phyloP scores from a whole-genome alignment of 1,284 basidiomycete species.

The Cryptococcus sp. region DNA sequence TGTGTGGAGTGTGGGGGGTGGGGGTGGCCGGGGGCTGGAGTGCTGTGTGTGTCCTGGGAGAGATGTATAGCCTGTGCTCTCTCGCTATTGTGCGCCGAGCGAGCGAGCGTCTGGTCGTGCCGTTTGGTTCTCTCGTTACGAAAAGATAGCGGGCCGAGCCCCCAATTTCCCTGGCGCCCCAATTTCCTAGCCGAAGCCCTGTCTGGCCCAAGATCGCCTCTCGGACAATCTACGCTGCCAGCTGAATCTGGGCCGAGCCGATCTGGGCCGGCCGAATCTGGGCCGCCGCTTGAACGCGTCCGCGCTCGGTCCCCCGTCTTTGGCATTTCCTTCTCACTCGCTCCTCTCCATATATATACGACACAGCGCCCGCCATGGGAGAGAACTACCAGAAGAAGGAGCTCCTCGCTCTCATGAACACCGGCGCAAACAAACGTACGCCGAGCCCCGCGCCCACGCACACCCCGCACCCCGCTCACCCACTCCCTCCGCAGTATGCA shows the following conservation, averaged over 20 bases:
- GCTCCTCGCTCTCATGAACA: slow-evolving; percentile 66
- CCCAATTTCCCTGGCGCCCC: too few species aligned
- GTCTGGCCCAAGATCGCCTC: too few species aligned
- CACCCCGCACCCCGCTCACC: neutral
- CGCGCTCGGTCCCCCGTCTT: too few species aligned
- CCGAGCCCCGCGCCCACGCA: neutral
- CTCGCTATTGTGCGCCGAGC: too few species aligned
- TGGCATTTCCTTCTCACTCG: neutral
- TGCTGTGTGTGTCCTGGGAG: neutral
- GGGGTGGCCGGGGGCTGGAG: too few species aligned
- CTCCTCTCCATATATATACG: neutral
- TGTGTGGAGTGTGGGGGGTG: neutral
- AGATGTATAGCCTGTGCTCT: too few species aligned
- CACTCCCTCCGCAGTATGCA: slow-evolving; percentile 55
- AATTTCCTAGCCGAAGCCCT: too few species aligned
- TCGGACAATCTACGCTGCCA: too few species aligned
- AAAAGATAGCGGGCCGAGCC: too few species aligned
- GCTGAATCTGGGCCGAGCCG: too few species aligned
- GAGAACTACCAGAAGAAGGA: slow-evolving; percentile 62
- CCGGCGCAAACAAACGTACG: slow-evolving; percentile 65
- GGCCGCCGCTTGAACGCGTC: neutral
- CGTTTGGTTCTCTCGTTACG: too few species aligned
- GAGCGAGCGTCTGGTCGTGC: neutral
- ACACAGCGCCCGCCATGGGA: slow-evolving; percentile 53
- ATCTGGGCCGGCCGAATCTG: neutral